Base-by-base conservation (phyloP, 139 green algal species). In the Chlorella sp. region DNA sequence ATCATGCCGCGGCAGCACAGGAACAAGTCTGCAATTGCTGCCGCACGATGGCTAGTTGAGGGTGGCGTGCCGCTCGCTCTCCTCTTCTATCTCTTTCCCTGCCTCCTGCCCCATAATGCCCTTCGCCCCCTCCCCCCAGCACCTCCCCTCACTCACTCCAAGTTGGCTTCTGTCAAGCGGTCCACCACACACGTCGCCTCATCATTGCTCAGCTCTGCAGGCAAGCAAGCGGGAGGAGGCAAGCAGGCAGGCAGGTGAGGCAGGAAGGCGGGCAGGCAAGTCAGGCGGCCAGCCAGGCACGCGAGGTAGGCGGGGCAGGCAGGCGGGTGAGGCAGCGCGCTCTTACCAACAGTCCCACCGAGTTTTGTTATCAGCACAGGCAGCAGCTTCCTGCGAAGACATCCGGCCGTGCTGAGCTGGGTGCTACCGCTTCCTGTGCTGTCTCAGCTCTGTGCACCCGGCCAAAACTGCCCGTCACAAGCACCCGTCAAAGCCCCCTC, bases 81-180 rank as follows among this genome's bases (percentile, higher is more conserved):
- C 48, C 48, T 57, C 48, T 57, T 57, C 48, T 0, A 11, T 78
- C 28, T 37, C 71, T 15, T 39, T 16, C 36, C 36, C 19, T 26
- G 37, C 37, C 76, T 0, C 36, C 36, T n/a, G 76, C 76, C 36
- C 16, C 76, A 42, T 26, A 21, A 3, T 16, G 71, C 14, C 11
- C n/a, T 24, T 5, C 9, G 2, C 22, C 32, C n/a, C 39, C 73
- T 3, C 36, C 15, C 77, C 39, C 3, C 39, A 12, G 40, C 5
- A 7, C 77, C 0, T 22, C 5, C 14, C 77, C 9, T 24, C 32
- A 22, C 84, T 88, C 84, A 88, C 84, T 83, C 40, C 26, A 95
- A 93, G 88, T 95, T 92, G 39, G 90, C 83, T 57, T 94, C 92
- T 7, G 71, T 57, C 84, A 95, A 89, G 71, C 93, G 92, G 61